Conservation (phyloP, 768 basidiomycete species). For the Psilocybe tampanensis region DNA sequence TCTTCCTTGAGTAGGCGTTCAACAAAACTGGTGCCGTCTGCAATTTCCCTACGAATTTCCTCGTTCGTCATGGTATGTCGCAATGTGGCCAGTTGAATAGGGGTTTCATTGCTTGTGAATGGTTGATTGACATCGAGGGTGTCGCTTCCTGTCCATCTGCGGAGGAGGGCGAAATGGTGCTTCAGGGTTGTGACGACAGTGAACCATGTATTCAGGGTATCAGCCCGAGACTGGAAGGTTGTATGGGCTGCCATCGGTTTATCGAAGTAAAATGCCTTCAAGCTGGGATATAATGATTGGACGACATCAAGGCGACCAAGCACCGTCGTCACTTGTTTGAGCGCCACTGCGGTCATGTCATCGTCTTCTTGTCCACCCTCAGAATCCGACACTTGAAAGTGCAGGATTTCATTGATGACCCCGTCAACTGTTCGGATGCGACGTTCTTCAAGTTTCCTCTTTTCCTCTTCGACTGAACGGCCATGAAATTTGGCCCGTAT, state of each 20-base stretch:
- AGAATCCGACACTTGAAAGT: conserved; percentile 61
- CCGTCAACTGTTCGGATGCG: conserved; percentile 79
- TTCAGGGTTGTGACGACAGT: conserved; percentile 87
- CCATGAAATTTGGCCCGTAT: conserved; percentile 86
- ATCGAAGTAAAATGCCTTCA: conserved; percentile 79
- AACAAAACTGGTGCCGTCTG: conserved; percentile 84
- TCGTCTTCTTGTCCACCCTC: conserved; percentile 35
- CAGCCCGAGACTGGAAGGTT: conserved; percentile 79
- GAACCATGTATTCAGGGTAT: conserved; percentile 91
- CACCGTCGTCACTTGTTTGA: conserved; percentile 64
- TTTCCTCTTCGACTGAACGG: conserved; percentile 81
- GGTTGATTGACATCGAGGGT: conserved; percentile 87
- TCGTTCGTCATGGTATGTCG: conserved; percentile 17
- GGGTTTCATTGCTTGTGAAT: conserved; percentile 64
- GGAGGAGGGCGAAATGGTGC: conserved; percentile 76
- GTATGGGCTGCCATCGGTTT: conserved; percentile 68
- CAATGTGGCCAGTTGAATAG: conserved; percentile 36
- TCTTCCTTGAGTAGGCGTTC: conserved; percentile 96
- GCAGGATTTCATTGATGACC: conserved; percentile 81
- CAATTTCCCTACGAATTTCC: conserved; percentile 41
- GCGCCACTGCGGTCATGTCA: conserved; percentile 43
- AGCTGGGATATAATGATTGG: conserved; percentile 84
- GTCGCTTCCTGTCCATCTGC: conserved; percentile 93
- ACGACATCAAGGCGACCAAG: conserved; percentile 80
- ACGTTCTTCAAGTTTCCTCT: conserved; percentile 78